Evolutionary conservation across 371 early-diverging fungal genomes (phyloP).

Genomic region (Choanephora cucurbitarum): DNA sequence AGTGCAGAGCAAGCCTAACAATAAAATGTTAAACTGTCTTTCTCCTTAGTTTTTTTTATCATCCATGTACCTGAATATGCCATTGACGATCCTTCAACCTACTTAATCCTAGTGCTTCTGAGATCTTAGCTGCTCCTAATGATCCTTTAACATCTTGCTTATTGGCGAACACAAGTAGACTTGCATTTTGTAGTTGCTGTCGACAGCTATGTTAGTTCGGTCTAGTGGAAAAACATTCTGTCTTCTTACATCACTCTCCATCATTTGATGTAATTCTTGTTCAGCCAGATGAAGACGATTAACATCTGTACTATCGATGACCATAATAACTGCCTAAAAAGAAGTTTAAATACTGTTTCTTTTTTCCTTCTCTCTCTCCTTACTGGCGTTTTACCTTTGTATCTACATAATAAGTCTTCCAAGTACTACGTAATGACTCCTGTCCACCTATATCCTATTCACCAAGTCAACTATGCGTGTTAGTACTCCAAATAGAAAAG

Average conservation of each 20-base stretch:
- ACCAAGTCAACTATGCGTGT: too few relatives aligned
- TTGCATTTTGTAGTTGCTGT: constrained; percentile 63
- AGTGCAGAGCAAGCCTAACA: constrained; percentile 70
- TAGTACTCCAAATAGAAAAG: too few relatives aligned
- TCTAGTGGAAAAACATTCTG: not conserved
- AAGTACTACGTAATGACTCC: constrained; percentile 68
- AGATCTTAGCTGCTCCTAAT: constrained; percentile 67
- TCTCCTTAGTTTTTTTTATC: not conserved
- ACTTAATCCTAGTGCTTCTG: constrained; percentile 65
- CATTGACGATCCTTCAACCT: constrained; percentile 71
- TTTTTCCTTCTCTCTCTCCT: not conserved
- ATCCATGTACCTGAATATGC: constrained; percentile 68
- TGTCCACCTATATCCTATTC: constrained; percentile 75
- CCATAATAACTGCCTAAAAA: constrained; percentile 71
- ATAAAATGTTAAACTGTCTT: constrained; percentile 5
- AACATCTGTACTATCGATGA: constrained; percentile 73
- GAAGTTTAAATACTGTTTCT: not conserved
- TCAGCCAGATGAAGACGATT: constrained; percentile 66
- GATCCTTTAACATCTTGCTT: constrained; percentile 75
- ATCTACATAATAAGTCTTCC: constrained; percentile 75
- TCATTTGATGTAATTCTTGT: constrained; percentile 71
- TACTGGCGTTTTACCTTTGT: too few relatives aligned
- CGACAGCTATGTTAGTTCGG: not conserved
- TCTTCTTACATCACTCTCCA: constrained; percentile 67
- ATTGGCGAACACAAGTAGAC: constrained; percentile 72